These are phyloP conservation scores for Rhynchosporium graminicola DNA, from an alignment of 2,329 filamentous ascomycete species.

Conservation along the genomic window DNA sequence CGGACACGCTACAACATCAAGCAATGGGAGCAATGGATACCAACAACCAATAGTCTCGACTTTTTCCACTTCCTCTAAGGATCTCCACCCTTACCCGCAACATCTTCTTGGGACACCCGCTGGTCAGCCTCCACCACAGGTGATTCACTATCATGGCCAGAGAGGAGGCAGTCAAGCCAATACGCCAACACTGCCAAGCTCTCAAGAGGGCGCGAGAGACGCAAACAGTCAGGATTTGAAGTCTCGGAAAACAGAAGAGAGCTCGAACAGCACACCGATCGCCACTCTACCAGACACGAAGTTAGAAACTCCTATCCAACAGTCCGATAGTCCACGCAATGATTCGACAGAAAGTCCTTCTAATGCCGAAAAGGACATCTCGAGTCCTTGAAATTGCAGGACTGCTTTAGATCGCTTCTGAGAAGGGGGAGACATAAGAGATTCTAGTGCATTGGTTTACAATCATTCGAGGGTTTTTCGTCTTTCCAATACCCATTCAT, in stretches of 20 bases:
- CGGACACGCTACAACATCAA: constrained; percentile 49
- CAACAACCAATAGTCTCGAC: constrained; percentile 68
- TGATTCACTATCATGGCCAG: constrained; percentile 68
- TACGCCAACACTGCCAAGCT: constrained; percentile 54
- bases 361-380: constrained; percentile 18
- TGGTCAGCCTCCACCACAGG: constrained; percentile 64
- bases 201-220: constrained; percentile 33
- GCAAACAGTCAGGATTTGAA: constrained; percentile 35
- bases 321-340: constrained; percentile 32
- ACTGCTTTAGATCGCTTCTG: constrained; percentile 5
- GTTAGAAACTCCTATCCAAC: constrained; percentile 28
- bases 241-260: constrained; percentile 31
- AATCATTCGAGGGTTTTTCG: constrained; percentile 19
- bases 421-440: background rate
- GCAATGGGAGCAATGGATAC: constrained; percentile 58
- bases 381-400: background rate
- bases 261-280: constrained; percentile 30
- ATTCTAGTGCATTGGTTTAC: constrained; percentile 4
- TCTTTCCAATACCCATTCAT: constrained; percentile 32
- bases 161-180: constrained; percentile 67
- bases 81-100: constrained; percentile 67
- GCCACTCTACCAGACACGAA: constrained; percentile 33
- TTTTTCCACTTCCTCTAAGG: constrained; percentile 70
- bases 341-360: constrained; percentile 33
- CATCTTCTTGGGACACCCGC: constrained; percentile 63